A percentile compares a stretch with the other conserved stretches of the same genome.
Conservation (phyloP, 208 protist species). For the Willaertia magna region DNA sequence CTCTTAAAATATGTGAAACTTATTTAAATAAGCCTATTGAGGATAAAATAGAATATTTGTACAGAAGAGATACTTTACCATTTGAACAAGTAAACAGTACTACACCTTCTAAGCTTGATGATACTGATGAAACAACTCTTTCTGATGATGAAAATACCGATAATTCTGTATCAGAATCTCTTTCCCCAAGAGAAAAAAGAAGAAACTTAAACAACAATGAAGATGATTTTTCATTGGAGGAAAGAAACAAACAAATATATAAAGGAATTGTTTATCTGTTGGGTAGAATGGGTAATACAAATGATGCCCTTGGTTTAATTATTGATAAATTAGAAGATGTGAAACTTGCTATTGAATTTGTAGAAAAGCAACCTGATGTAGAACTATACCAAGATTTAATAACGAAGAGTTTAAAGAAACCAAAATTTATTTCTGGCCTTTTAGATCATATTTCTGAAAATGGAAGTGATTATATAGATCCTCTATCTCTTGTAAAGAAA, state of each 20-base stretch:
- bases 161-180: not conserved
- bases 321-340: constrained; percentile 50
- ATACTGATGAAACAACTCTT: not conserved
- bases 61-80: constrained; percentile 11
- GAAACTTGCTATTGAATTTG: constrained; percentile 48
- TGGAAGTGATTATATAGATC: constrained; percentile 36
- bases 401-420: constrained; percentile 41
- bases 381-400: constrained; percentile 60
- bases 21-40: not conserved
- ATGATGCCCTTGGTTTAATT: constrained; percentile 45
- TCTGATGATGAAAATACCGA: not conserved
- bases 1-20: not conserved
- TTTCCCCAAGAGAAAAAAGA: not conserved
- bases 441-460: constrained; percentile 43
- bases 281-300: constrained; percentile 45
- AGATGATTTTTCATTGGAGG: constrained; percentile 14
- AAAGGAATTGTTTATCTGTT: constrained; percentile 50
- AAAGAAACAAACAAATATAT: constrained; percentile 33
- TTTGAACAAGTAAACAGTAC: constrained; percentile 33
- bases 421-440: constrained; percentile 26
- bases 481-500: constrained; percentile 41
- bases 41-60: not conserved
- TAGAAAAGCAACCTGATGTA: constrained; percentile 45
- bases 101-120: constrained; percentile 12
- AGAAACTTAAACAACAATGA: constrained; percentile 19